These are phyloP conservation scores for Isabelozyma gotoi DNA, from an alignment of 805 yeast species.

Conservation along the genomic window DNA sequence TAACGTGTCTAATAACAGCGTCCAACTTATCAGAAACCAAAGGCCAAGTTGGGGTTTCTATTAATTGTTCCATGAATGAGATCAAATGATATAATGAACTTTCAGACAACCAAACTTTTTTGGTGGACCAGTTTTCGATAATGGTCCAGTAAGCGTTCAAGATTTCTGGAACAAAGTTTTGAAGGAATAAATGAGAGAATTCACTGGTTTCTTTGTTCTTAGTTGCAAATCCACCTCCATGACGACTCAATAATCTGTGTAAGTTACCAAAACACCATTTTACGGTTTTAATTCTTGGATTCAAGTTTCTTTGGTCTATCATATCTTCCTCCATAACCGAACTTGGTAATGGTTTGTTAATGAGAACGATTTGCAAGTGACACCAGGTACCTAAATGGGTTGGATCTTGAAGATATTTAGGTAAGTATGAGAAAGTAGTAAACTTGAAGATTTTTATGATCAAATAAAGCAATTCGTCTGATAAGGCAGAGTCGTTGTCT, in stretches of 20 bases:
- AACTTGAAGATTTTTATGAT: constrained; percentile 42
- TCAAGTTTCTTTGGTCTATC: constrained; percentile 26
- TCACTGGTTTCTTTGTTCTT: constrained; percentile 23
- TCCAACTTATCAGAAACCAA: constrained; percentile 38
- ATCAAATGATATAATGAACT: constrained; percentile 42
- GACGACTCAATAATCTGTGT: constrained; percentile 40
- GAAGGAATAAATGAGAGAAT: constrained; percentile 32
- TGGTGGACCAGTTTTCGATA: constrained; percentile 41
- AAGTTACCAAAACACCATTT: constrained; percentile 48
- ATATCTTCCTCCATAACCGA: constrained; percentile 31
- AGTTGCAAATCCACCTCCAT: constrained; percentile 43
- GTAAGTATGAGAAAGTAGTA: constrained; percentile 36
- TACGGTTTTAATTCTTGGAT: constrained; percentile 44
- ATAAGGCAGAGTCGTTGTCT: constrained; percentile 14
- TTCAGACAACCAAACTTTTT: constrained; percentile 40
- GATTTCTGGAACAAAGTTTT: constrained; percentile 42
- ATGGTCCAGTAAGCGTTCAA: constrained; percentile 42
- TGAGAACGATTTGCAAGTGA: constrained; percentile 35
- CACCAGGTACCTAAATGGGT: constrained; percentile 42
- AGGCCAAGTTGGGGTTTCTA: constrained; percentile 39
- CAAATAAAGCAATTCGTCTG: constrained; percentile 39
- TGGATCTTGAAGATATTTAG: constrained; percentile 35
- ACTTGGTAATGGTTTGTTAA: constrained; percentile 39
- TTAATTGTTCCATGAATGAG: constrained; percentile 41
- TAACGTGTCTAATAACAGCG: constrained; percentile 39